Conservation (phyloP, 306 rosid genomes). For the Pyrus bretschneideri region DNA sequence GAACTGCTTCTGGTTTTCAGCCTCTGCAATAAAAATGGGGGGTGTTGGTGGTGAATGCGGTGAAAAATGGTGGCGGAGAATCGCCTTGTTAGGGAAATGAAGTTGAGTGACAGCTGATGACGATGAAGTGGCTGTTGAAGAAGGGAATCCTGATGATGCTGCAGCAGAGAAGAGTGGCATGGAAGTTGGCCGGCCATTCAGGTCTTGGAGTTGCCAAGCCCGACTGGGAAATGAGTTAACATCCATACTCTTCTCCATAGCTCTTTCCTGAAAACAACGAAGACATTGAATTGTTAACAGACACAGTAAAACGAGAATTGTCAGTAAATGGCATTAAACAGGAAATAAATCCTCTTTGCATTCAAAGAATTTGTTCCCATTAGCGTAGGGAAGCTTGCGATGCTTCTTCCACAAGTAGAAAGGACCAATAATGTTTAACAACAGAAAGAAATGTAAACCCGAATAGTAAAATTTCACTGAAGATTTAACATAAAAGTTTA, state of each 20-base stretch:
- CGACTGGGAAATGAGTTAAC: conserved; percentile 41
- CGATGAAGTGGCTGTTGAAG: conserved; percentile 30
- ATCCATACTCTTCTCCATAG: conserved; percentile 61
- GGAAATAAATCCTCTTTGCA: background rate
- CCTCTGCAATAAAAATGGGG: conserved; percentile 49
- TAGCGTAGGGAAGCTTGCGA: background rate
- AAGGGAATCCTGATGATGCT: conserved; percentile 99
- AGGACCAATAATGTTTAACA: background rate
- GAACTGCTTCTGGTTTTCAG: conserved; percentile 29
- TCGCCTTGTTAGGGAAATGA: conserved; percentile 37
- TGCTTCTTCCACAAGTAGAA: background rate
- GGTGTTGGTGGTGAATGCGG: conserved; percentile 32
- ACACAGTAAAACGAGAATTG: background rate
- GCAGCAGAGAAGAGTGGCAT: conserved; percentile 70
- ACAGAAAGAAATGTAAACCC: background rate
- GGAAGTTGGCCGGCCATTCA: conserved; percentile 39
- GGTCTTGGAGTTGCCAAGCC: conserved; percentile 58
- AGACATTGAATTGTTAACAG: background rate
- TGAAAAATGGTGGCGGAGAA: conserved; percentile 38
- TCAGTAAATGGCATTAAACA: background rate
- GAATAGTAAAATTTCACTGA: background rate
- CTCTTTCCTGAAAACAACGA: conserved; percentile 60
- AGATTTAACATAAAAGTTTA: background rate
- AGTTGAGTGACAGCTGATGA: conserved; percentile 55
- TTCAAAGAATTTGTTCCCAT: background rate